Evolutionary conservation across 257 asterid genomes (phyloP), one percentile per base, ranked within the genome.

Genomic region (Penstemon newberryi): DNA sequence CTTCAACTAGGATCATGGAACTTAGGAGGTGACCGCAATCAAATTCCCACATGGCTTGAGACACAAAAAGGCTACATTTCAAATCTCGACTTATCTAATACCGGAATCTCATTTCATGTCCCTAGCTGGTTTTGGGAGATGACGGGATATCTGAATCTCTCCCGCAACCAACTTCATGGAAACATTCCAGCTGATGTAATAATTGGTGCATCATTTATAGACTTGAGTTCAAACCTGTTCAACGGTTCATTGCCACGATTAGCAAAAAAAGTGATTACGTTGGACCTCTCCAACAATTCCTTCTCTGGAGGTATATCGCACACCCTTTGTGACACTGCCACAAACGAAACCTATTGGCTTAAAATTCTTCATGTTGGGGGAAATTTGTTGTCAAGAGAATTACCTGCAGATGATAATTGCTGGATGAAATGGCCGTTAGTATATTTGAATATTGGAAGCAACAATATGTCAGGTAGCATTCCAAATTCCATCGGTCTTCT

Each of bases 231-330:
- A 36, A 83, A 83, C 66, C 67, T 58, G 10, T 73, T 83, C 50
- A 66, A 15, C 5, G 79, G 88, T 5, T 46, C 69, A 15, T 44
- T 83, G 45, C 84, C 88, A 4, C 70, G 56, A 47, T 41, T 75
- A 13, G 44, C 55, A 12, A 10, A 43, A 15, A 11, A 0, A 33
- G 44, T 50, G 7, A 9, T 2, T 0, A 65, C 41, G 44, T 53
- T 83, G 4, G 82, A 83, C 54, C 78, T 80, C 60, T 80, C 82
- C 6, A 33, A 73, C 8, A 83, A 80, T 74, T 73, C 67, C 2
- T 56, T 80, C 25, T 58, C 73, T 0, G 79, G 74, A 56, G 65
- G 56, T 41, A 19, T 76, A 5, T 63, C 79, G 39, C 63, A 60
- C 19, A 70, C 78, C 66, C 52, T 79, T 8, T 78, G 85, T 33